Conservation (phyloP, 2,329 filamentous ascomycete genomes). For the Leptodontidium sp. region DNA sequence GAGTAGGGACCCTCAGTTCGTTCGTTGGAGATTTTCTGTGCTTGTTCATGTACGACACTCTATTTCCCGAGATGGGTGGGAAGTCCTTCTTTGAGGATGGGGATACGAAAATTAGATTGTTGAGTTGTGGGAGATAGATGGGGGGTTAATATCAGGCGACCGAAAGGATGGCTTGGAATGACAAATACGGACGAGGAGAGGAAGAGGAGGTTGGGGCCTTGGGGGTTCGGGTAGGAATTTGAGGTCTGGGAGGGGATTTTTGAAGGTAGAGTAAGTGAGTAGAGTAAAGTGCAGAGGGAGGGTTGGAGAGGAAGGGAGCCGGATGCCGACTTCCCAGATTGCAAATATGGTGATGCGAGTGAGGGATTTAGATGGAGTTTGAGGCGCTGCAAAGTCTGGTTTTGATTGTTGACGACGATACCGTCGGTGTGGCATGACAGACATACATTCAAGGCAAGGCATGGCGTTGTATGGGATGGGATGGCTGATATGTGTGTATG, state of each 20-base stretch:
- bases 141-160: slow-evolving; percentile 5
- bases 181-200: slow-evolving; percentile 14
- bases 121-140: slow-evolving; percentile 18
- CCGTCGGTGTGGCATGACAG: slow-evolving; percentile 15
- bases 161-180: slow-evolving; percentile 1
- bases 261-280: neutral
- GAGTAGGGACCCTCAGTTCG: slow-evolving; percentile 3
- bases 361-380: slow-evolving; percentile 14
- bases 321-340: slow-evolving; percentile 16
- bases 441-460: neutral
- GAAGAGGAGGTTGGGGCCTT: slow-evolving; percentile 2
- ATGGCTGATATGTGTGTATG: slow-evolving; percentile 12
- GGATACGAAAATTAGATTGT: slow-evolving; percentile 14
- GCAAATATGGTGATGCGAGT: slow-evolving; percentile 11
- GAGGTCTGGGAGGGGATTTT: neutral
- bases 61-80: neutral
- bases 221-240: neutral
- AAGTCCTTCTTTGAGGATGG: neutral
- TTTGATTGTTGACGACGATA: slow-evolving; percentile 19
- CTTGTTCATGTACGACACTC: slow-evolving; percentile 6
- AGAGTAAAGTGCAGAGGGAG: neutral
- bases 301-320: neutral
- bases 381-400: slow-evolving; percentile 8
- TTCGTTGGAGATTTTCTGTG: neutral
- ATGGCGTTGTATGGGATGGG: no score